Evolutionary conservation across 768 basidiomycete genomes (phyloP), one percentile per base, ranked within the genome.

Genomic region (Amanita polypyramis): DNA sequence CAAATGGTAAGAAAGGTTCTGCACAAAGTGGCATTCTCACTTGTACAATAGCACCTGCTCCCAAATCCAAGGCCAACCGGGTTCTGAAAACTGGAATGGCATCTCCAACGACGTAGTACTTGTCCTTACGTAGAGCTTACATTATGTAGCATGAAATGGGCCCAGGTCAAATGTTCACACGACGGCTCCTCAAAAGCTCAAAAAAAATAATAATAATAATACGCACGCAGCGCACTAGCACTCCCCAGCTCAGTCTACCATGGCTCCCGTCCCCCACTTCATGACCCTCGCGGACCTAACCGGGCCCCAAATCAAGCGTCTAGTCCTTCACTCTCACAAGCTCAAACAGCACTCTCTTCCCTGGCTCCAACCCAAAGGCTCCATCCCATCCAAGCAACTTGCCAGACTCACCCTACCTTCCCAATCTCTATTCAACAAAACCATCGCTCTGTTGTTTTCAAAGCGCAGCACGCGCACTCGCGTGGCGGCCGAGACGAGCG

Each of bases 401-500:
- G 63, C 57, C 43, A 62, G 61, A 25, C 60, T 82, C 40, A 75
- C 73, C 6, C 69, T 84, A 56, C 84, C 85, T 1, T 76, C 83
- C 0, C 85, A 84, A 62, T 82, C 84, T 2, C 72, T 91, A 3
- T 81, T 80, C 59, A 80, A 77, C 60, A 92, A 94, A 64, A 80
- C 87, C 0, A 75, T 98, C 51, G 94, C 94, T 0, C 67, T 98
- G 47, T 63, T 98, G 33, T 98, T 99, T 65, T 83, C 82, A 1
- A 99, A 99, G 61, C 80, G 95, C 32, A 90, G 86, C 58, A 97
- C 95, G 0, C 78, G 95, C 37, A 99, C 96, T 0, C 79, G 96
- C 10, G 64, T 98, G 5, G 76, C 91, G 2, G 83, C 85, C 6
- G 95, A 99, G 68, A 94, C 91, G 0, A 78, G 88, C 20, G 66